A percentile compares a stretch with the other conserved stretches of the same genome.
Conservation (phyloP, 257 asterid species). For the Leptodermis oblonga region DNA sequence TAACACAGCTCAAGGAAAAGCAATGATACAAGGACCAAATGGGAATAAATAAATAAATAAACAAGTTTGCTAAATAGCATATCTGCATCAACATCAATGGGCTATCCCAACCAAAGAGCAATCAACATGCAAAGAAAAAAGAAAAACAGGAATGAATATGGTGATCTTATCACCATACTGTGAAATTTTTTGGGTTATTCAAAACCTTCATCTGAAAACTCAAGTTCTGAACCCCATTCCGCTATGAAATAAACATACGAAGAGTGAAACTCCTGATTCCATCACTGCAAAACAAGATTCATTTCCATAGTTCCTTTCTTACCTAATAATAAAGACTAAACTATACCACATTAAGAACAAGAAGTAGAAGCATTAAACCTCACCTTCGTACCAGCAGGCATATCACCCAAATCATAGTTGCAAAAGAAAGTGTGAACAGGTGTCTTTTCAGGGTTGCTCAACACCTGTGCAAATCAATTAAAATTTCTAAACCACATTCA, state of each 20-base stretch:
- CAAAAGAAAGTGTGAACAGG: conserved; percentile 79
- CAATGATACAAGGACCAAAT: too few species aligned
- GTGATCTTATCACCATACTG: background rate
- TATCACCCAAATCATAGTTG: conserved; percentile 73
- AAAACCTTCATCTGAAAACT: background rate
- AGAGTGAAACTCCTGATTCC: background rate
- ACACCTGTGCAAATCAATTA: conserved; percentile 41
- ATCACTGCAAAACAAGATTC: background rate
- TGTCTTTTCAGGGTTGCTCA: conserved; percentile 89
- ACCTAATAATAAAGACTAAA: background rate
- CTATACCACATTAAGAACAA: background rate
- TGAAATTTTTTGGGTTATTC: background rate
- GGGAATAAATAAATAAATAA: too few species aligned
- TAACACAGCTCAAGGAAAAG: background rate
- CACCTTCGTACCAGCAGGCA: conserved; percentile 90
- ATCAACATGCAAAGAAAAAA: background rate
- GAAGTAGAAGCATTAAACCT: conserved; percentile 15
- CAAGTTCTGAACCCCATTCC: background rate
- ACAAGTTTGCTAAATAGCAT: too few species aligned
- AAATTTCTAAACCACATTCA: background rate
- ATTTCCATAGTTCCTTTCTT: background rate
- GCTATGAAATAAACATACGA: background rate
- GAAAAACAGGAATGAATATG: too few species aligned
- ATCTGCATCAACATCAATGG: background rate
- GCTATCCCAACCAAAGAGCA: background rate